Conservation (phyloP, 345 rosid species). For the Angophora floribunda region DNA sequence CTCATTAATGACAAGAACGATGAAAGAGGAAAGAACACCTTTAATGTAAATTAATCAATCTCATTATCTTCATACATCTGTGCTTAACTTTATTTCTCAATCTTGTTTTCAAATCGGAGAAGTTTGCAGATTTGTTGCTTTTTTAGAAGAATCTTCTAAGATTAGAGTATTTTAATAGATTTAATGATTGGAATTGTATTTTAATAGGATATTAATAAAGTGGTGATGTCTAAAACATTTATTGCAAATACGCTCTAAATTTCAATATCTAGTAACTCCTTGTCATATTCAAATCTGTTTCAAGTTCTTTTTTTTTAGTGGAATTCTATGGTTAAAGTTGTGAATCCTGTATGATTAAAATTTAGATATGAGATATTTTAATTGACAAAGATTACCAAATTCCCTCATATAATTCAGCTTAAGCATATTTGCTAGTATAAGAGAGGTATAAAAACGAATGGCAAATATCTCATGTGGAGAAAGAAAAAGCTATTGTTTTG, state of each 20-base stretch:
- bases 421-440: not conserved
- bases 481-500: not conserved
- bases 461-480: not conserved
- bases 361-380: not conserved
- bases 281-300: not conserved
- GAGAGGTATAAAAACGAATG: not conserved
- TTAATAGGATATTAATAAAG: not conserved
- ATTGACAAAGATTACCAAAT: not conserved
- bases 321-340: not conserved
- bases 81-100: not conserved
- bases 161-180: not conserved
- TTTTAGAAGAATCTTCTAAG: not conserved
- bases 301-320: not conserved
- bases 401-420: not conserved
- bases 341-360: not conserved
- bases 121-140: not conserved
- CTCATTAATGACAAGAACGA: not conserved
- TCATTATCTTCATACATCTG: not conserved
- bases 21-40: not conserved
- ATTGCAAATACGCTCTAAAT: not conserved
- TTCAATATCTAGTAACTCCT: not conserved
- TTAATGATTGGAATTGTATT: not conserved
- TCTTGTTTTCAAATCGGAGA: not conserved
- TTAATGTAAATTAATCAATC: not conserved
- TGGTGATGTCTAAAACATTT: not conserved